A percentile compares a stretch with the other conserved stretches of the same genome.
Conservation (phyloP, 2,329 filamentous ascomycete genomes). For the Sarocladium brachiariae region DNA sequence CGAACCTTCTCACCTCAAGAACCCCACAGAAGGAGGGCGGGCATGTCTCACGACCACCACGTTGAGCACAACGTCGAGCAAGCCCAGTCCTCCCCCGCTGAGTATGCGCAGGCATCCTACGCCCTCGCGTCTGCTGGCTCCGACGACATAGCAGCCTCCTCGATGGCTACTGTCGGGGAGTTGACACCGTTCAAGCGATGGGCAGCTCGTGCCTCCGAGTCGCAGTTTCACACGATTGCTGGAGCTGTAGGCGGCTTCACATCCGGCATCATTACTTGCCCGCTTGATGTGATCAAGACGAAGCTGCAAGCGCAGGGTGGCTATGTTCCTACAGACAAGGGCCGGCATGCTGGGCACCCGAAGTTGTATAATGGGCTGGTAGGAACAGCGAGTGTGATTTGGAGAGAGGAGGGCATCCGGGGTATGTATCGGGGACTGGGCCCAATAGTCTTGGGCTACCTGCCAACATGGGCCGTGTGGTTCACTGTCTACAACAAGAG, state of each 20-base stretch:
- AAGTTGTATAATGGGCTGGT: slow-evolving; percentile 78
- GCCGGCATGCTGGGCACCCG: slow-evolving; percentile 40
- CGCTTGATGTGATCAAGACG: slow-evolving; percentile 97
- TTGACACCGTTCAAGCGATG: slow-evolving; percentile 47
- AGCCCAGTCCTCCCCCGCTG: slow-evolving; percentile 25
- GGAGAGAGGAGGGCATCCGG: slow-evolving; percentile 77
- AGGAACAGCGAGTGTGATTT: slow-evolving; percentile 80
- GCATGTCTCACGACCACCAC: slow-evolving; percentile 45
- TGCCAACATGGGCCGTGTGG: slow-evolving; percentile 98
- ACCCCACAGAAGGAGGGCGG: slow-evolving; percentile 16
- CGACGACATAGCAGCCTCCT: slow-evolving; percentile 10
- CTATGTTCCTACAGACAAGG: slow-evolving; percentile 51
- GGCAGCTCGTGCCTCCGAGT: slow-evolving; percentile 49
- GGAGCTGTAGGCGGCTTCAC: slow-evolving; percentile 87
- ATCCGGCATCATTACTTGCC: slow-evolving; percentile 90
- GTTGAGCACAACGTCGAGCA: slow-evolving; percentile 29
- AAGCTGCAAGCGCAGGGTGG: slow-evolving; percentile 94
- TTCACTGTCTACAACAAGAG: slow-evolving; percentile 93
- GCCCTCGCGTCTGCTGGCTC: slow-evolving; percentile 23
- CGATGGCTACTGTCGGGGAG: slow-evolving; percentile 24
- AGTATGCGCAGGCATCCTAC: slow-evolving; percentile 31
- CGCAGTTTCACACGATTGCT: slow-evolving; percentile 73
- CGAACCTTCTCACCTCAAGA: not conserved
- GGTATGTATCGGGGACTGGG: slow-evolving; percentile 92
- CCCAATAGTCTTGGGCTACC: slow-evolving; percentile 89